Evolutionary conservation across 2,329 filamentous ascomycete genomes (phyloP).

Genomic region (Arthrobotrys entomopaga): DNA sequence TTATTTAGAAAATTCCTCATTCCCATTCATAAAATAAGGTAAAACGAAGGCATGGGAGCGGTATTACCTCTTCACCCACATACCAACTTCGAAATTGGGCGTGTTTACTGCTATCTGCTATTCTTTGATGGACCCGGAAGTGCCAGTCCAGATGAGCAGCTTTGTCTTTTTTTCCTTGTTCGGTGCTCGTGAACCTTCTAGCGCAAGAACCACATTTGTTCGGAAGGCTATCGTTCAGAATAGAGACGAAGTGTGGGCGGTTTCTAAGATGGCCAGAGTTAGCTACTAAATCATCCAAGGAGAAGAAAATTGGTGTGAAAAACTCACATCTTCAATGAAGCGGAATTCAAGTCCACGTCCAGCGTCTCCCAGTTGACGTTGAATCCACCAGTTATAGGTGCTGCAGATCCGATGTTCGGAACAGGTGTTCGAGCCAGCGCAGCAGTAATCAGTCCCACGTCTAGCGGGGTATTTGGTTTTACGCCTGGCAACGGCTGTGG

Average conservation of each 20-base stretch:
- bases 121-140: conserved; percentile 89
- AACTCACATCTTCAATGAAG: conserved; percentile 42
- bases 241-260: conserved; percentile 77
- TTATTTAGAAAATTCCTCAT: not conserved
- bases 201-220: conserved; percentile 93
- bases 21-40: too few relatives aligned
- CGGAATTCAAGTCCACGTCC: conserved; percentile 34
- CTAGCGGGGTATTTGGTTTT: conserved; percentile 29
- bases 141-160: conserved; percentile 97
- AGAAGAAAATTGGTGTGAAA: not conserved
- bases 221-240: conserved; percentile 82
- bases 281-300: conserved; percentile 17
- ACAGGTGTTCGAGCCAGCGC: conserved; percentile 58
- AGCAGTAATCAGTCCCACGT: conserved; percentile 35
- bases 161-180: conserved; percentile 84
- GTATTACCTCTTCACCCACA: conserved; percentile 81
- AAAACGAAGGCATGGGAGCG: not conserved
- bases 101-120: conserved; percentile 83
- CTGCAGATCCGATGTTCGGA: conserved; percentile 62
- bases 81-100: conserved; percentile 96
- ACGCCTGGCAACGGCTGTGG: conserved; percentile 24
- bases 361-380: conserved; percentile 60
- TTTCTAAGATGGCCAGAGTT: conserved; percentile 66
- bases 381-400: conserved; percentile 53
- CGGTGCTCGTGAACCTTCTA: conserved; percentile 80